Conservation (phyloP, 371 early-diverging fungal genomes). For the Thermomucor indicae-seudaticae region DNA sequence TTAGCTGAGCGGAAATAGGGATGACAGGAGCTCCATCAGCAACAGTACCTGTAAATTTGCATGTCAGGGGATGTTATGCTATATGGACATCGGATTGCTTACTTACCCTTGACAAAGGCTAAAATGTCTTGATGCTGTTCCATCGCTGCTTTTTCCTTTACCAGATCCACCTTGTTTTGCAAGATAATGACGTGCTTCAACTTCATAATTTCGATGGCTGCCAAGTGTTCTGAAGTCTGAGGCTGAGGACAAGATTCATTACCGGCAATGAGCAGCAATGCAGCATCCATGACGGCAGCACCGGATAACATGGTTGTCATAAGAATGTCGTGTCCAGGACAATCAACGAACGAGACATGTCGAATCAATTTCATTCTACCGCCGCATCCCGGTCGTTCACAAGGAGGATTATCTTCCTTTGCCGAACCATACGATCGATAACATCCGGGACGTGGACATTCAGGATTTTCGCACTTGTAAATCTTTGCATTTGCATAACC, state of each 20-base stretch:
- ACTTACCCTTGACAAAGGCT: slow-evolving; percentile 84
- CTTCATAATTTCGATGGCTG: slow-evolving; percentile 99
- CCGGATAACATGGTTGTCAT: slow-evolving; percentile 99
- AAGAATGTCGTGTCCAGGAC: slow-evolving; percentile 99
- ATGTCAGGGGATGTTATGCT: no score
- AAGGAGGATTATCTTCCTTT: slow-evolving; percentile 87
- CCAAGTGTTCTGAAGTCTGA: slow-evolving; percentile 99
- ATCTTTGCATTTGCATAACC: slow-evolving; percentile 99
- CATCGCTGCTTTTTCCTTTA: slow-evolving; percentile 93
- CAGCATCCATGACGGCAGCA: slow-evolving; percentile 99
- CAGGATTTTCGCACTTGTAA: slow-evolving; percentile 92
- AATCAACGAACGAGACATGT: slow-evolving; percentile 99
- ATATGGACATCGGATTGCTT: not conserved
- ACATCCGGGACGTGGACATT: slow-evolving; percentile 96
- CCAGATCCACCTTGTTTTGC: slow-evolving; percentile 99
- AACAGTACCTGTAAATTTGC: slow-evolving; percentile 74
- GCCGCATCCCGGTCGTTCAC: slow-evolving; percentile 89
- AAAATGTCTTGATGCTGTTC: slow-evolving; percentile 96
- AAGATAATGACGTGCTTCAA: slow-evolving; percentile 97
- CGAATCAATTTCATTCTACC: slow-evolving; percentile 88
- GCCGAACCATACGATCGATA: slow-evolving; percentile 86
- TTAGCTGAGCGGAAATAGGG: slow-evolving; percentile 99
- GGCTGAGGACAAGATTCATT: slow-evolving; percentile 99
- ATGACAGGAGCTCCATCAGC: slow-evolving; percentile 98
- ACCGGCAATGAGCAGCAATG: slow-evolving; percentile 98